Percentiles rank a stretch among this genome's conserved stretches.
Conservation (phyloP, 1,139 yeast genomes). For the Kodamaea fungicola region DNA sequence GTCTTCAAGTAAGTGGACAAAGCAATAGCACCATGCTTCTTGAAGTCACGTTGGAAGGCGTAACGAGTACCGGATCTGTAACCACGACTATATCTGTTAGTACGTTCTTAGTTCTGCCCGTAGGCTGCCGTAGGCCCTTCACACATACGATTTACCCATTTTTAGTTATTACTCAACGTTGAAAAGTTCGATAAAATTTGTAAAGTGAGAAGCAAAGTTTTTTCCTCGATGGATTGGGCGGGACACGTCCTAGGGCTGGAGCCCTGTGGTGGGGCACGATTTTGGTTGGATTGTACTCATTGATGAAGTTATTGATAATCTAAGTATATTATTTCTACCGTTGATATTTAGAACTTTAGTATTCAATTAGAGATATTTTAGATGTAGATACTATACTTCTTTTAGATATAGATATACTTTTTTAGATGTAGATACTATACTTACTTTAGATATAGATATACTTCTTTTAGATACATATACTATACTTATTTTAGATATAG, state of each 20-base stretch:
- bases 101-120: slow-evolving; percentile 5
- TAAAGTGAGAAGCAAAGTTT: slow-evolving; percentile 6
- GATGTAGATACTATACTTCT: too few species aligned
- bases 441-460: too few species aligned
- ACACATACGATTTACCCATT: slow-evolving; percentile 79
- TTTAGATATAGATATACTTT: too few species aligned
- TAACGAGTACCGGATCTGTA: slow-evolving; percentile 99
- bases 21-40: slow-evolving; percentile 94
- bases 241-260: slow-evolving; percentile 8
- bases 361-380: too few species aligned
- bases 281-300: too few species aligned
- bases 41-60: slow-evolving; percentile 99
- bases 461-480: too few species aligned
- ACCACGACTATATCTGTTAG: slow-evolving; percentile 74
- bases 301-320: too few species aligned
- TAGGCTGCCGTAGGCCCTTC: not conserved
- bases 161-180: slow-evolving; percentile 27
- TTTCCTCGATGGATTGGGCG: slow-evolving; percentile 4
- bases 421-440: too few species aligned
- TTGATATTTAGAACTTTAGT: too few species aligned
- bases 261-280: too few species aligned
- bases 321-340: too few species aligned
- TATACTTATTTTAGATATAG: too few species aligned
- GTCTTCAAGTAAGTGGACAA: slow-evolving; percentile 95
- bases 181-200: slow-evolving; percentile 9